phyloP scores from a whole-genome alignment of 2,329 filamentous ascomycete genomes.

The Fusarium graminum region DNA sequence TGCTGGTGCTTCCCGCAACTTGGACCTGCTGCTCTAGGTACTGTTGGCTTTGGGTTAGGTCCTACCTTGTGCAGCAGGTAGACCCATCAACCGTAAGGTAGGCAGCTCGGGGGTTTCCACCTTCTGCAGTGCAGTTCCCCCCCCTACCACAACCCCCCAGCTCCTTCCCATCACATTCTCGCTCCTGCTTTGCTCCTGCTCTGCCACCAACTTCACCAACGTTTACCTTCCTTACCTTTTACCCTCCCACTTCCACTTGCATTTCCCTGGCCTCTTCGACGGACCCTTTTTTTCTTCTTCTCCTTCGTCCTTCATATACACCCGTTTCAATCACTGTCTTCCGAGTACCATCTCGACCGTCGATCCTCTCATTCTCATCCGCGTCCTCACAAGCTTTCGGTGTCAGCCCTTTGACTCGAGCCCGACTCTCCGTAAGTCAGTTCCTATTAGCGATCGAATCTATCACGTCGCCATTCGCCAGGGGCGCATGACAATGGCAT shows the following conservation, averaged over 20 bases:
- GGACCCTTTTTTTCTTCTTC: conserved; percentile 40
- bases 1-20: conserved; percentile 31
- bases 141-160: conserved; percentile 41
- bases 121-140: conserved; percentile 40
- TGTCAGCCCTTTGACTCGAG: conserved; percentile 44
- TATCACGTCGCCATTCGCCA: conserved; percentile 13
- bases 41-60: conserved; percentile 36
- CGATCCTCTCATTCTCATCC: conserved; percentile 41
- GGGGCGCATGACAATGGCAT: conserved; percentile 18
- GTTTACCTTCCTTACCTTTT: conserved; percentile 40
- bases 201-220: conserved; percentile 32
- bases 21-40: conserved; percentile 23
- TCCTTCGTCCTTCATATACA: conserved; percentile 40
- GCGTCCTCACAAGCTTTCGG: conserved; percentile 35
- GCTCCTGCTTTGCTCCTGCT: conserved; percentile 35
- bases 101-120: conserved; percentile 37
- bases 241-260: conserved; percentile 35
- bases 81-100: background rate
- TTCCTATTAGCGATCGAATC: conserved; percentile 20
- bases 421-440: conserved; percentile 46
- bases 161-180: conserved; percentile 34
- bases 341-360: conserved; percentile 40
- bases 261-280: conserved; percentile 43
- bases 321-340: conserved; percentile 42
- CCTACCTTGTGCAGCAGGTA: conserved; percentile 6